phyloP scores from a whole-genome alignment of 306 rosid species.

The Alnus rubra region DNA sequence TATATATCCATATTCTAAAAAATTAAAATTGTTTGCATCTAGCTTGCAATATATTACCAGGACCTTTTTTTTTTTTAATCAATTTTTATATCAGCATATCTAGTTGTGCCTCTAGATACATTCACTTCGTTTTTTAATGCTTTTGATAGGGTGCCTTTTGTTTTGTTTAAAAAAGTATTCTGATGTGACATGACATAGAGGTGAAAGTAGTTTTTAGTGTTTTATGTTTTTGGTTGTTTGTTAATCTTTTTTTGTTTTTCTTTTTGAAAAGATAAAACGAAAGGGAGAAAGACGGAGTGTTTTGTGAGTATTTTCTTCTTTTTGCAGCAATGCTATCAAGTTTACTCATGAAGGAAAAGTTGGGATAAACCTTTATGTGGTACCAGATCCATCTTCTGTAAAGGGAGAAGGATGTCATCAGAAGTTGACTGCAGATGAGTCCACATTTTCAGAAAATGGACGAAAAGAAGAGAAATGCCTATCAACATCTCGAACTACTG shows the following conservation, averaged over 20 bases:
- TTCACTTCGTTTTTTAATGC: neutral
- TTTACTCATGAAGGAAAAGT: conserved; percentile 95
- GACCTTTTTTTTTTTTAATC: neutral
- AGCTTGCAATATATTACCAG: neutral
- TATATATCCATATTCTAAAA: neutral
- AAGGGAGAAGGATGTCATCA: conserved; percentile 47
- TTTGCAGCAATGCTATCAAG: too few species aligned
- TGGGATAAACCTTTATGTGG: conserved; percentile 73
- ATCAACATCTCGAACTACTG: conserved; percentile 33
- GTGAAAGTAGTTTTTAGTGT: too few species aligned
- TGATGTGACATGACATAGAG: too few species aligned
- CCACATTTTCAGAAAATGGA: conserved; percentile 43
- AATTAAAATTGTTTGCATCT: neutral
- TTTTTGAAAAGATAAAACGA: too few species aligned
- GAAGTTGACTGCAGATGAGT: conserved; percentile 33
- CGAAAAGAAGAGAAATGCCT: conserved; percentile 47
- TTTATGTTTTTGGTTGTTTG: too few species aligned
- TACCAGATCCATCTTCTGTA: conserved; percentile 54
- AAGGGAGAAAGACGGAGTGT: too few species aligned
- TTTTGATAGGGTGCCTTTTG: too few species aligned
- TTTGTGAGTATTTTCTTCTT: conserved; percentile 1
- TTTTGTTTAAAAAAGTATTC: too few species aligned
- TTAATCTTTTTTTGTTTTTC: too few species aligned
- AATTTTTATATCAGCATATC: neutral
- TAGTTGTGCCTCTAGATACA: conserved; percentile 7